Percentiles rank a stretch among this genome's conserved stretches.
phyloP scores from a whole-genome alignment of 2,329 filamentous ascomycete genomes.

The Monosporascus sp. region DNA sequence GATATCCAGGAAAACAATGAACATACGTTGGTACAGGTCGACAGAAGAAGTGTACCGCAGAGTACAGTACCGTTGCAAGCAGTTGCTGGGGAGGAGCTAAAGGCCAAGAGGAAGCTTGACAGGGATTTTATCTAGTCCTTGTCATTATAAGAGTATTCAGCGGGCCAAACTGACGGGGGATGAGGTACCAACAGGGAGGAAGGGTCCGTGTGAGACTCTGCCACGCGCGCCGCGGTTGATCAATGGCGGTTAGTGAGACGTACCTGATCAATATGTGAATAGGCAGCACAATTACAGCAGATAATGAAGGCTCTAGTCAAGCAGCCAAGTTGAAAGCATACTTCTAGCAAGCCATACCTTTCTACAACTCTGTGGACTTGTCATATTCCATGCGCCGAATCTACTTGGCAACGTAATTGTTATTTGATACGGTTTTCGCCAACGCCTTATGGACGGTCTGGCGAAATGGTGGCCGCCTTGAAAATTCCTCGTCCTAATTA shows the following conservation, averaged over 20 bases:
- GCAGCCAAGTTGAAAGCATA: not conserved
- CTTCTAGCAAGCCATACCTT: not conserved
- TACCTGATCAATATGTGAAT: constrained; percentile 12
- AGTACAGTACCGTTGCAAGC: not conserved
- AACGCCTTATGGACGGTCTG: not conserved
- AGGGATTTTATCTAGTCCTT: constrained; percentile 11
- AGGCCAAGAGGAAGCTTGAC: constrained; percentile 12
- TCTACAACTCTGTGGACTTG: not conserved
- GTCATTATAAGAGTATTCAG: constrained; percentile 15
- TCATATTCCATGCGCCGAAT: not conserved
- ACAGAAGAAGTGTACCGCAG: not conserved
- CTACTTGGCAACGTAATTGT: not conserved
- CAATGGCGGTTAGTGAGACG: constrained; percentile 17
- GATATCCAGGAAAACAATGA: not conserved
- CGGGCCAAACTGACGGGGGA: constrained; percentile 15
- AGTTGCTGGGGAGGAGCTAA: constrained; percentile 7
- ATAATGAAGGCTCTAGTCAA: not conserved
- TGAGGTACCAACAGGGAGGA: constrained; percentile 1
- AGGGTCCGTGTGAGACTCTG: constrained; percentile 13
- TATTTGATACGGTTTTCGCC: too few species aligned
- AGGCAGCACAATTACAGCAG: not conserved
- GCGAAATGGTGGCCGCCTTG: not conserved
- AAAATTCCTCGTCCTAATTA: not conserved
- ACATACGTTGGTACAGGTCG: too few species aligned
- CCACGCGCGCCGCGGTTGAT: constrained; percentile 18